Base-by-base conservation (phyloP, 2,329 filamentous ascomycete species). In the Phialophora expanda region DNA sequence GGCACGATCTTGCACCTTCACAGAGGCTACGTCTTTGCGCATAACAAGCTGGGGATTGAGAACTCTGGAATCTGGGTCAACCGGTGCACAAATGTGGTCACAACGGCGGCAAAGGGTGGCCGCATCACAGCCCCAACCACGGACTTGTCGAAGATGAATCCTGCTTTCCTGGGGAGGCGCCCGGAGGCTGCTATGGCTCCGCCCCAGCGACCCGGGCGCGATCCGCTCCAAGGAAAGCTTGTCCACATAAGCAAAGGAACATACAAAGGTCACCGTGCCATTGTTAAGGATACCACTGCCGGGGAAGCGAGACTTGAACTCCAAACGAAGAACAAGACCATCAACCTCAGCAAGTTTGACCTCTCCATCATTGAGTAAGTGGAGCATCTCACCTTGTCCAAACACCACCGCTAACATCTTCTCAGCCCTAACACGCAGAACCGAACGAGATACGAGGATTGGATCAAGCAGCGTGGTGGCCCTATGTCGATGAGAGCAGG, bases 1-100 rank as follows among this genome's bases (percentile, higher is more conserved):
- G 95, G 95, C 72, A 91, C 91, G 72, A 96, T 99, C 71, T 86
- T 97, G 64, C 94, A 98, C 77, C 93, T 99, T 64, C 90, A 98
- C 77, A 89, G 95, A 58, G 92, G 92, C n/a, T 96, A 89, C 75
- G 86, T 97, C 20, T 99, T 96, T 81, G 82, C 96, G 62, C 91
- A 96, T 75, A 96, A 91, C 75, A 89, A 93, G 68, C 61, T 67
- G 3, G 89, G 89, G 61, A 90, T 88, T 51, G 93, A 98, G 75
- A 96, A 97, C 74, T 89, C 92, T 0, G 89, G 95, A 69, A 89
- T 98, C 9, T 96, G 96, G 73, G 94, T 98, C 38, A 90, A 91
- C 17, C 89, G 93, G 68, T 90, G 92, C 51, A 89, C 86, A 73
- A 96, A 93, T 75, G 91, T 99, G 66, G 89, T 90, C 58, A 97